Evolutionary conservation across 495 filamentous ascomycete genomes (phyloP).

Genomic region (Penicillium crystallinum): DNA sequence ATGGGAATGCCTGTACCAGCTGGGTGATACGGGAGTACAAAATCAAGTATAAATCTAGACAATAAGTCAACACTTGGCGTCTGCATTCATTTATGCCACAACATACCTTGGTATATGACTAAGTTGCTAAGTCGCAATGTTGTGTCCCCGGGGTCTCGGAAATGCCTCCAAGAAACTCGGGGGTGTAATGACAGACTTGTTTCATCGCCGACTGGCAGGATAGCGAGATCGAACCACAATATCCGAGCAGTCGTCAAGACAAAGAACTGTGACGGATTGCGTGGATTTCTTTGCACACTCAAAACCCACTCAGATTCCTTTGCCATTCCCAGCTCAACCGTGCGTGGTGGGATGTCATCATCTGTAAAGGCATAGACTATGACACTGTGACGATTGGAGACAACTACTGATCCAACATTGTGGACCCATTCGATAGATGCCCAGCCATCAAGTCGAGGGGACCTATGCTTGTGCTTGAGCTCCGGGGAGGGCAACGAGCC

Average conservation of each 20-base stretch:
- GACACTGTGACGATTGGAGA: conserved; percentile 40
- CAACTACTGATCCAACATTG: conserved; percentile 40
- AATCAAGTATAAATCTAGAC: conserved; percentile 28
- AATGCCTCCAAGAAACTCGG: conserved; percentile 41
- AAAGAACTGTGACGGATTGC: conserved; percentile 47
- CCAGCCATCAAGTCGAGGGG: conserved; percentile 46
- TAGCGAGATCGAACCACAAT: conserved; percentile 34
- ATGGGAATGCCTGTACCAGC: conserved; percentile 34
- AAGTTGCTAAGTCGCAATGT: conserved; percentile 36
- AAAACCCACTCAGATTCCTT: conserved; percentile 50
- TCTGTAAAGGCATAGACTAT: conserved; percentile 35
- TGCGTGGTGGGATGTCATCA: conserved; percentile 12
- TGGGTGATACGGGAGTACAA: conserved; percentile 43
- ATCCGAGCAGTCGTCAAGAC: conserved; percentile 49
- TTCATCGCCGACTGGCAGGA: conserved; percentile 5
- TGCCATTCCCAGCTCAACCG: conserved; percentile 33
- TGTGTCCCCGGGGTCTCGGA: conserved; percentile 40
- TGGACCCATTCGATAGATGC: conserved; percentile 45
- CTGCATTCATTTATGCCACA: neutral
- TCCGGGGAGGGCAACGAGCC: conserved; percentile 29
- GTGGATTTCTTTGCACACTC: conserved; percentile 42
- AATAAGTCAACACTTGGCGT: conserved; percentile 3
- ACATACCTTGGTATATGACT: conserved; percentile 28
- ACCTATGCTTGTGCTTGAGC: conserved; percentile 14
- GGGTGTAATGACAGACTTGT: conserved; percentile 16